Conservation (phyloP, 225 moss, liverwort and hornwort species). For the Physcomitrium patens region DNA sequence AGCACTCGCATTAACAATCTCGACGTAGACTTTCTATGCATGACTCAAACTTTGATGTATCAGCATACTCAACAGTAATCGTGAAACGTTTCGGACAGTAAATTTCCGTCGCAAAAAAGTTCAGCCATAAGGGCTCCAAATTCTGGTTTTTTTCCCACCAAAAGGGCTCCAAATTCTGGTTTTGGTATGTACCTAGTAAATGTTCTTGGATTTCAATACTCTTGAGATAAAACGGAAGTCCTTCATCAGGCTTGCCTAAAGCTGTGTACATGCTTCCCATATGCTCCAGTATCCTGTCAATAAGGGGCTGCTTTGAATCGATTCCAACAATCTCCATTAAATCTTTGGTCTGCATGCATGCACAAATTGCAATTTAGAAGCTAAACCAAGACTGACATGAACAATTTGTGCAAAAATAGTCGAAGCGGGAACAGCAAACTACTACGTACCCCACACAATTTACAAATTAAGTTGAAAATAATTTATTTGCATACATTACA, state of each 20-base stretch:
- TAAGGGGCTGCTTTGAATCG: slow-evolving; percentile 50
- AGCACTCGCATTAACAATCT: neutral
- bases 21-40: neutral
- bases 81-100: slow-evolving; percentile 7
- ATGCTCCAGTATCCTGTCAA: slow-evolving; percentile 79
- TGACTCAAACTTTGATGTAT: neutral
- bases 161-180: neutral
- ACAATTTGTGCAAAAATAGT: neutral
- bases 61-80: neutral
- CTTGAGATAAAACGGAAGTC: slow-evolving; percentile 61
- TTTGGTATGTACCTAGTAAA: slow-evolving; percentile 51
- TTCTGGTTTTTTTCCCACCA: neutral
- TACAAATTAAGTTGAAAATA: neutral
- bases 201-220: slow-evolving; percentile 78
- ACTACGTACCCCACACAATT: neutral
- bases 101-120: neutral
- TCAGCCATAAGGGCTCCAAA: too few relatives aligned
- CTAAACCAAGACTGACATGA: neutral
- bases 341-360: slow-evolving; percentile 60
- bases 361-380: slow-evolving; percentile 10
- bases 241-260: slow-evolving; percentile 71
- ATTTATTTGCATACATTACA: neutral
- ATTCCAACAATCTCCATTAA: slow-evolving; percentile 56
- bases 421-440: neutral
- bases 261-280: slow-evolving; percentile 85